Percentiles rank a stretch among this genome's conserved stretches.
These are phyloP conservation scores for Claviceps sp. DNA, from an alignment of 2,329 filamentous ascomycete species.

Conservation along the genomic window DNA sequence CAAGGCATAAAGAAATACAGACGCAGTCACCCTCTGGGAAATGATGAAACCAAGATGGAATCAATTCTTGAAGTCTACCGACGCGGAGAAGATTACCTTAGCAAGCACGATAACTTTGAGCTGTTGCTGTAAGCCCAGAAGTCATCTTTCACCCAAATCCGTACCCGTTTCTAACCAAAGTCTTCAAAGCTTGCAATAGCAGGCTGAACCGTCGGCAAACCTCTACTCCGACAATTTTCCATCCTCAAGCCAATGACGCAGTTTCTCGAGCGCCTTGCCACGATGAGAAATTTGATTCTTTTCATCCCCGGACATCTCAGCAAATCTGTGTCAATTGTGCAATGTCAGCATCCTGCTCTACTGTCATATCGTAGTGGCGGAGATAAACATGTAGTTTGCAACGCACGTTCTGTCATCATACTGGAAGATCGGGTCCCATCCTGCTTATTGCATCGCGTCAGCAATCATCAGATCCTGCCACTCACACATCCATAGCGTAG, in stretches of 20 bases:
- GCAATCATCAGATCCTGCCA: neutral
- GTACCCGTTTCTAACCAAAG: neutral
- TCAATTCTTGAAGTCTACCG: conserved; percentile 59
- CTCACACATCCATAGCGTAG: neutral
- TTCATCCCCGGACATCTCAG: conserved; percentile 79
- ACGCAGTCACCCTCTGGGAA: conserved; percentile 28
- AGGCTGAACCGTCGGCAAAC: neutral
- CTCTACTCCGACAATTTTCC: neutral
- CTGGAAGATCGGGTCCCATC: conserved; percentile 95
- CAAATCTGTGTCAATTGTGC: conserved; percentile 40
- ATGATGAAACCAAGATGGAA: conserved; percentile 22
- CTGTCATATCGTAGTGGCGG: neutral
- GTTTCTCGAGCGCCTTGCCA: conserved; percentile 70
- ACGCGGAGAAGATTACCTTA: conserved; percentile 52
- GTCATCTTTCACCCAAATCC: neutral
- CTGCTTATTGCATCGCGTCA: conserved; percentile 28
- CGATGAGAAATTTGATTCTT: conserved; percentile 95
- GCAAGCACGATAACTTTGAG: conserved; percentile 66
- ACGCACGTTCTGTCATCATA: conserved; percentile 71
- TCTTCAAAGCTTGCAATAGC: neutral
- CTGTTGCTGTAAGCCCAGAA: conserved; percentile 48
- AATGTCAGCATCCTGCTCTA: neutral
- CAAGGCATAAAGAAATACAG: conserved; percentile 46
- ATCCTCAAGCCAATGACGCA: conserved; percentile 59
- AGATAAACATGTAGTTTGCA: neutral